Conservation (phyloP, 2,329 filamentous ascomycete species). For the Aspergillus terreus region DNA sequence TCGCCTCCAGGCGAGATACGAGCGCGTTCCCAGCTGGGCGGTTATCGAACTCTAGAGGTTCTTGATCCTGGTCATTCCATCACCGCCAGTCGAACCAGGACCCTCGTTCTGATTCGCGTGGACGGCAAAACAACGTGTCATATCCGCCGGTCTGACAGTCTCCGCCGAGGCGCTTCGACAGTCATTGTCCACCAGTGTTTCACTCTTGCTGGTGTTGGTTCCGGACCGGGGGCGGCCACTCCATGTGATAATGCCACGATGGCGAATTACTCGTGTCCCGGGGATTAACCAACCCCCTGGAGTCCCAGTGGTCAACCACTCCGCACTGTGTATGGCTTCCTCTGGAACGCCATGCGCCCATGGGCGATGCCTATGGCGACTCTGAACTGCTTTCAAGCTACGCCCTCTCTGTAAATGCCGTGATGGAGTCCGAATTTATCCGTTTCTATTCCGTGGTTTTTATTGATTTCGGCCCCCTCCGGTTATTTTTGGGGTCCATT, state of each 20-base stretch:
- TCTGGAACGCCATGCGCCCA: too few species aligned
- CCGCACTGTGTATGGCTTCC: background rate
- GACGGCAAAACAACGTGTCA: slow-evolving; percentile 14
- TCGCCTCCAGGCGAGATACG: background rate
- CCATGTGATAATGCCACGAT: slow-evolving; percentile 12
- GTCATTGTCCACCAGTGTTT: slow-evolving; percentile 14
- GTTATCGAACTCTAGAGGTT: slow-evolving; percentile 9
- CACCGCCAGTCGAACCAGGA: slow-evolving; percentile 6
- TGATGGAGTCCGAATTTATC: too few species aligned
- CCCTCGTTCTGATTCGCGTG: slow-evolving; percentile 1
- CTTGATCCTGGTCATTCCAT: slow-evolving; percentile 17
- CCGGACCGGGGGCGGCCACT: background rate
- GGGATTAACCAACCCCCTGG: background rate
- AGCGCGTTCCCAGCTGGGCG: slow-evolving; percentile 6
- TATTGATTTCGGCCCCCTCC: too few species aligned
- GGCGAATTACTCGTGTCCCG: background rate
- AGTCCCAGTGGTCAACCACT: too few species aligned
- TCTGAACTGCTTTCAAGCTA: too few species aligned
- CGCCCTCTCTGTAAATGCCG: too few species aligned
- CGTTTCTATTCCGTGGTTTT: too few species aligned
- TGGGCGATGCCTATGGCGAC: too few species aligned
- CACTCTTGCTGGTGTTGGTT: slow-evolving; percentile 8
- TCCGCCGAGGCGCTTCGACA: slow-evolving; percentile 13
- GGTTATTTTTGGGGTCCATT: too few species aligned
- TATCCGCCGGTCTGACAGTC: slow-evolving; percentile 13